Evolutionary conservation across 2,329 filamentous ascomycete species (phyloP).

Genomic region (Colletotrichum falcatum): DNA sequence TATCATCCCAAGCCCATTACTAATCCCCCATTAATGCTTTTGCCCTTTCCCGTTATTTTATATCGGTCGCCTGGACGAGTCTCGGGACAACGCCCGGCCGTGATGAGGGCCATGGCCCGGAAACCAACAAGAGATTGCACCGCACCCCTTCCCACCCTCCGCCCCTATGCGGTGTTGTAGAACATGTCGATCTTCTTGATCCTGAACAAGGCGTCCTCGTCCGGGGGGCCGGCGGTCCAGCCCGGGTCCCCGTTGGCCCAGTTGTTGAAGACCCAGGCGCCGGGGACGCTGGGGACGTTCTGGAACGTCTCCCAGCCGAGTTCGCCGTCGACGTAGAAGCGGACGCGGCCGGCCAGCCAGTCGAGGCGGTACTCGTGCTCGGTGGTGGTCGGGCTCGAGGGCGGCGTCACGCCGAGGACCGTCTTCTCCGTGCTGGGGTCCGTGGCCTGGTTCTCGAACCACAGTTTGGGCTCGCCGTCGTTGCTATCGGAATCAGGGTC

Average conservation of each 20-base stretch:
- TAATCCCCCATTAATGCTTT: not conserved
- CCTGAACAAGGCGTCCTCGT: constrained; percentile 42
- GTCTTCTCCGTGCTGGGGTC: constrained; percentile 41
- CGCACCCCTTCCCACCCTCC: not conserved
- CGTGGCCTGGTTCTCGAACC: constrained; percentile 49
- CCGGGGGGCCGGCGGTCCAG: constrained; percentile 48
- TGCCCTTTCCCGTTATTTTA: not conserved
- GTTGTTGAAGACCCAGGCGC: constrained; percentile 50
- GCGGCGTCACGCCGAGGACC: constrained; percentile 36
- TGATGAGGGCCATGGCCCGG: not conserved
- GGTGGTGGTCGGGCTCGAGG: constrained; percentile 42
- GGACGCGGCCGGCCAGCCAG: constrained; percentile 44
- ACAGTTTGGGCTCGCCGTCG: constrained; percentile 44
- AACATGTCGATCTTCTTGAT: constrained; percentile 45
- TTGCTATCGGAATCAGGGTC: constrained; percentile 46
- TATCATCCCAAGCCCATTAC: not conserved
- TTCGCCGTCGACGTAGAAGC: constrained; percentile 46
- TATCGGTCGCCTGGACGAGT: not conserved
- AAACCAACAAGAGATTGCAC: not conserved
- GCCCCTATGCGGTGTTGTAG: constrained; percentile 45
- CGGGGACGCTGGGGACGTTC: constrained; percentile 45
- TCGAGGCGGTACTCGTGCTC: constrained; percentile 51
- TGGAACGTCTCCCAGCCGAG: constrained; percentile 44
- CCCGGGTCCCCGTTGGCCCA: constrained; percentile 49
- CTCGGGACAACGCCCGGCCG: not conserved